phyloP scores from a whole-genome alignment of 805 yeast species.

The Candida palmyrensis region DNA sequence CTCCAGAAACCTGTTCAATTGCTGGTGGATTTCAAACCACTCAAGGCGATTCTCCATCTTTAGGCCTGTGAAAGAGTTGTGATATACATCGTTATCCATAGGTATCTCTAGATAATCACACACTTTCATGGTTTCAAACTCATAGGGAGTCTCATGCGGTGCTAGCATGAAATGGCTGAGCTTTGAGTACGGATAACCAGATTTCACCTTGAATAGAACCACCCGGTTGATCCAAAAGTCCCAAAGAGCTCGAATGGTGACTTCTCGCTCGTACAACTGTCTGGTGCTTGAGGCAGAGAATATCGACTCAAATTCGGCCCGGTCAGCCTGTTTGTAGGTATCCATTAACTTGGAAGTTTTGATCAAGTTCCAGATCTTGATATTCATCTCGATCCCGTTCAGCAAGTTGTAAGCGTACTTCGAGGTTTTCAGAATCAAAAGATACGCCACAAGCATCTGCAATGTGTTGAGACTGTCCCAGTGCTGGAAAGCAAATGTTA shows the following conservation, averaged over 20 bases:
- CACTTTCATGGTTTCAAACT: constrained; percentile 10
- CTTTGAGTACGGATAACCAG: constrained; percentile 16
- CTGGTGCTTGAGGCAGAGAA: constrained; percentile 8
- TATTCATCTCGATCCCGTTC: constrained; percentile 10
- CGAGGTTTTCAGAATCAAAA: constrained; percentile 13
- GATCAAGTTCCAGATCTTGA: constrained; percentile 16
- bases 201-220: constrained; percentile 11
- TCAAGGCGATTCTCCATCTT: constrained; percentile 6
- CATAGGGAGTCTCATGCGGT: constrained; percentile 6
- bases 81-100: constrained; percentile 8
- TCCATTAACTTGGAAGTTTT: constrained; percentile 15
- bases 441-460: constrained; percentile 19
- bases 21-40: constrained; percentile 7
- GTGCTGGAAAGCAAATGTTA: constrained; percentile 12
- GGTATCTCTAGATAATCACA: constrained; percentile 15
- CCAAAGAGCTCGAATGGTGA: constrained; percentile 20
- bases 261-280: constrained; percentile 19
- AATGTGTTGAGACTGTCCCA: constrained; percentile 23
- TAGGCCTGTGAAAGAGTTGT: constrained; percentile 2
- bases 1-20: constrained; percentile 1
- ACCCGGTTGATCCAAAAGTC: constrained; percentile 13
- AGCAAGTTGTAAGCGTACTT: constrained; percentile 6
- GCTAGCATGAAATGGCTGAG: constrained; percentile 5
- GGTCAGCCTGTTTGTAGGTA: constrained; percentile 5
- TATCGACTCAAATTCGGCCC: constrained; percentile 2